Evolutionary conservation across 148 eudicot genomes (phyloP).

Genomic region (Cornus florida): DNA sequence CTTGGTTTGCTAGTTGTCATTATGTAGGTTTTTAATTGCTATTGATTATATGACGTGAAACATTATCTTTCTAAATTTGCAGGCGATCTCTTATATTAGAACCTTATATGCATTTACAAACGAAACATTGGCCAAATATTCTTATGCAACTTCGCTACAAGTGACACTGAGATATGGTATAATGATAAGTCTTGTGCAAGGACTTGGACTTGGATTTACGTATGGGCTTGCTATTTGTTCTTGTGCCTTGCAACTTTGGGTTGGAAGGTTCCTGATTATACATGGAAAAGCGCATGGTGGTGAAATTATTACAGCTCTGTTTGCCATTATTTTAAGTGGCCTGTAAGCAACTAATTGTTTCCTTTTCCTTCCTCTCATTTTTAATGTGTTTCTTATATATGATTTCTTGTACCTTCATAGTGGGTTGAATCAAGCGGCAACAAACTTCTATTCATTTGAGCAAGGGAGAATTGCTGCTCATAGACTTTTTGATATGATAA

Average conservation of each 20-base stretch:
- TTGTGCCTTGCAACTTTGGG: conserved; percentile 98
- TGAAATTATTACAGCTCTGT: conserved; percentile 83
- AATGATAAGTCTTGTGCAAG: conserved; percentile 98
- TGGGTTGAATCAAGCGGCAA: conserved; percentile 98
- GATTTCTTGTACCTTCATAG: conserved; percentile 37
- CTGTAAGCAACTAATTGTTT: conserved; percentile 61
- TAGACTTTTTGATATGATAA: conserved; percentile 97
- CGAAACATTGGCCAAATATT: conserved; percentile 96
- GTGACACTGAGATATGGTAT: conserved; percentile 96
- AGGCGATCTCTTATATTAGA: conserved; percentile 85
- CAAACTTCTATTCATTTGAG: conserved; percentile 98
- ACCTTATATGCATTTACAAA: conserved; percentile 91
- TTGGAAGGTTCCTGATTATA: conserved; percentile 81
- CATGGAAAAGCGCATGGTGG: conserved; percentile 87
- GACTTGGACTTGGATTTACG: conserved; percentile 97
- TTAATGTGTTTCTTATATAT: background rate
- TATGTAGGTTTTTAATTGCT: conserved; percentile 5
- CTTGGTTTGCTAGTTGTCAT: background rate
- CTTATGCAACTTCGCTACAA: conserved; percentile 96
- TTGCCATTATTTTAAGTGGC: conserved; percentile 95
- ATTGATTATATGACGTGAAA: background rate
- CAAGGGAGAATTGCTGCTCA: conserved; percentile 99
- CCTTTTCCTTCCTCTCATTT: conserved; percentile 3
- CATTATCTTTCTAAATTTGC: conserved; percentile 21
- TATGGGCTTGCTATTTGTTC: conserved; percentile 99